Base-by-base conservation (phyloP, 495 filamentous ascomycete genomes). In the Podospora pseudopauciseta region DNA sequence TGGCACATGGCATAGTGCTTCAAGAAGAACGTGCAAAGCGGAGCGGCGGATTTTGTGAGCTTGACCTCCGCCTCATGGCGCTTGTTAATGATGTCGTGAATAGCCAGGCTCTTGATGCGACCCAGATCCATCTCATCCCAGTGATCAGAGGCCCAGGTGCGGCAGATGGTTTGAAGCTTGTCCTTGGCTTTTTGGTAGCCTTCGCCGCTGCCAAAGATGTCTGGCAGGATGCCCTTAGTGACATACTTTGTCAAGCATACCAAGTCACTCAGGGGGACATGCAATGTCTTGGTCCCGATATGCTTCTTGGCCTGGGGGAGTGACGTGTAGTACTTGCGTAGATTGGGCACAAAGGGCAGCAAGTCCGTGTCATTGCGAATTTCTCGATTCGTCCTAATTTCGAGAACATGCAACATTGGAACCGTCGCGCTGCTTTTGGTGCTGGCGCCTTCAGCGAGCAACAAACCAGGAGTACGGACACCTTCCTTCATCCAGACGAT, bases 1-100 rank as follows among this genome's bases (percentile, higher is more conserved):
- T 97, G 91, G 75, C 91, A 88, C 92, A 97, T 96, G 63, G 92
- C 89, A 74, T 92, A 97, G 74, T 99, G 95, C 78, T 94, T 91
- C 63, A 91, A 72, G 78, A 98, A 96, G 30, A 90, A 74, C 1
- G 87, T 86, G 73, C 95, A 99, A 23, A 81, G 49, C 15, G 90
- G 68, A 65, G 88, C 91, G 19, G 84, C 78, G 23, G 84, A 84
- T 20, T 85, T 80, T 69, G 89, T 81, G 2, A 87, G 85, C 66
- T 81, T 85, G 13, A 73, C 67, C 3, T 88, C 88, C 67, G 88
- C 87, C 64, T 86, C 82, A 54, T 83, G 81, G 56, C 94, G 86
- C 73, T 88, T 86, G 59, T 89, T 86, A 3, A 94, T 80, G 59
- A 91, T 82, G 65, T 94, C 91, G 63, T 91, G 87, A 62, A 95